Evolutionary conservation across 1,284 basidiomycete species (phyloP).

Genomic region (Ganoderma resinaceum): DNA sequence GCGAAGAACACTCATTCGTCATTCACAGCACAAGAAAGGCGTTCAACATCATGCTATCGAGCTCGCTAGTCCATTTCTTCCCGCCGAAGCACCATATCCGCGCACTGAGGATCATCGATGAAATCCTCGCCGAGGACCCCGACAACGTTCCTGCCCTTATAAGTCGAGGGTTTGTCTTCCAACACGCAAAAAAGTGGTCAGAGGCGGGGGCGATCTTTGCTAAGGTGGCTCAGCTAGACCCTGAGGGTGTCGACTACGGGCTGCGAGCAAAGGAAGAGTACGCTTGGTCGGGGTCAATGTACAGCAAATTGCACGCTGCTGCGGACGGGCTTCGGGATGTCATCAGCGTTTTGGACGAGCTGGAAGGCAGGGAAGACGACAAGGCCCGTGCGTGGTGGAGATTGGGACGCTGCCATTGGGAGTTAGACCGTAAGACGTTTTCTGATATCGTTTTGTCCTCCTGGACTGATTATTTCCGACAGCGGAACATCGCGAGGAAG

Average conservation of each 20-base stretch:
- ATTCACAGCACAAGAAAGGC: conserved; percentile 59
- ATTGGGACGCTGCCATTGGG: conserved; percentile 83
- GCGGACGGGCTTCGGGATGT: conserved; percentile 65
- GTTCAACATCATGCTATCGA: conserved; percentile 72
- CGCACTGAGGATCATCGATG: conserved; percentile 78
- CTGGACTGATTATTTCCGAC: conserved; percentile 13
- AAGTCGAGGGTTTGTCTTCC: conserved; percentile 78
- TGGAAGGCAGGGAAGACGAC: conserved; percentile 61
- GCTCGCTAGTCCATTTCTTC: conserved; percentile 84
- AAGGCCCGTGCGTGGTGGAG: conserved; percentile 87
- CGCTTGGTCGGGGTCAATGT: conserved; percentile 85
- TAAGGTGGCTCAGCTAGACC: conserved; percentile 53
- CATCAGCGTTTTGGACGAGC: conserved; percentile 59
- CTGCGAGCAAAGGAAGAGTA: conserved; percentile 82
- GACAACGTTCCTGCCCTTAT: conserved; percentile 75
- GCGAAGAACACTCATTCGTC: neutral
- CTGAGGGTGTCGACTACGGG: conserved; percentile 55
- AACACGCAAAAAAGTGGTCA: conserved; percentile 71
- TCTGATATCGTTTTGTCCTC: neutral
- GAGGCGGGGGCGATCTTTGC: conserved; percentile 73
- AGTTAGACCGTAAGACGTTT: conserved; percentile 66
- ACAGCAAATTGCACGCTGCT: conserved; percentile 60
- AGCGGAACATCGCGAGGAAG: conserved; percentile 61
- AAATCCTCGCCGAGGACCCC: conserved; percentile 69
- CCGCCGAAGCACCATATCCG: conserved; percentile 90